phyloP scores from a whole-genome alignment of 2,329 filamentous ascomycete genomes.

The Neocatenulostroma microsporum region DNA sequence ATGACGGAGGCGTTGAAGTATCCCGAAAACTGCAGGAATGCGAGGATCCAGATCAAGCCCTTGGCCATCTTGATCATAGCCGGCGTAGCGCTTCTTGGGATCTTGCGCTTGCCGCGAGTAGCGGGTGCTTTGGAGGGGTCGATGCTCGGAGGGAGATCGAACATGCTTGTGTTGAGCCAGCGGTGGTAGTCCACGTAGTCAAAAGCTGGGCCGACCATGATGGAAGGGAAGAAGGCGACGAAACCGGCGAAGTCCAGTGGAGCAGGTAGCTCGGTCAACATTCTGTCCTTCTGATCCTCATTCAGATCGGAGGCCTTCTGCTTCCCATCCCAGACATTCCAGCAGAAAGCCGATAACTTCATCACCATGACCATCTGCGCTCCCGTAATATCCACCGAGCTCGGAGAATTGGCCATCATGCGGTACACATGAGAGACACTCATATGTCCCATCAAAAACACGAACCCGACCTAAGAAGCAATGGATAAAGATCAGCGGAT shows the following conservation, averaged over 20 bases:
- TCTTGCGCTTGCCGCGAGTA: conserved; percentile 82
- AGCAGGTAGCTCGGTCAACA: conserved; percentile 64
- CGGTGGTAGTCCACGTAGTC: conserved; percentile 87
- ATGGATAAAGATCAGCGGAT: too few species aligned
- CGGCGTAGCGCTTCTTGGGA: conserved; percentile 81
- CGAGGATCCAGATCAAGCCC: conserved; percentile 70
- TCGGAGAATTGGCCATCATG: conserved; percentile 60
- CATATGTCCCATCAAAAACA: conserved; percentile 94
- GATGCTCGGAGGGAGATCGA: conserved; percentile 71
- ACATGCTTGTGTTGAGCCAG: conserved; percentile 93
- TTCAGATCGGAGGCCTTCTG: conserved; percentile 72
- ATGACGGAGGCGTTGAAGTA: conserved; percentile 59
- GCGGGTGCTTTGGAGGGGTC: conserved; percentile 78
- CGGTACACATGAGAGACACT: conserved; percentile 80
- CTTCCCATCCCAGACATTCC: conserved; percentile 92
- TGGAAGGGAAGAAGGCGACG: conserved; percentile 87
- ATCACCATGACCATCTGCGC: conserved; percentile 98
- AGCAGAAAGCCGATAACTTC: conserved; percentile 94
- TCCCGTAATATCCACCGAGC: conserved; percentile 74
- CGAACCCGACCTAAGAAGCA: conserved; percentile 82
- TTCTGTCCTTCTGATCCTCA: conserved; percentile 75
- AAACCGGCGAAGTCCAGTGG: conserved; percentile 81
- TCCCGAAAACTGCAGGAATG: conserved; percentile 64
- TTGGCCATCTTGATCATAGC: conserved; percentile 66
- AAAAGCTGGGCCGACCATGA: conserved; percentile 86